Conservation (phyloP, 2,329 filamentous ascomycete species). For the Ceratocystis lukuohia region DNA sequence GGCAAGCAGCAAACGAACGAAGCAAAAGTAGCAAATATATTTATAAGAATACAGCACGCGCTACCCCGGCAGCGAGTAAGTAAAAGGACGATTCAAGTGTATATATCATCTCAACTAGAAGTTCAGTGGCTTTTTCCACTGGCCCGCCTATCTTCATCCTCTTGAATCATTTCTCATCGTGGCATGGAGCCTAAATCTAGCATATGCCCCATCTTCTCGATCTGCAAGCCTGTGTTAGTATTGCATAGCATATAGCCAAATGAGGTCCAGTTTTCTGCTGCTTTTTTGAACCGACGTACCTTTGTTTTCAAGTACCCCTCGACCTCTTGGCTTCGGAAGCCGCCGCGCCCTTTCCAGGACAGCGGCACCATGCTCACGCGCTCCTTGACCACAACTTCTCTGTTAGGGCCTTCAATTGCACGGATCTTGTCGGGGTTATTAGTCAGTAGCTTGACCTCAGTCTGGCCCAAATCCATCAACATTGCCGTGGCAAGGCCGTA, state of each 20-base stretch:
- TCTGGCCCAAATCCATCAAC: slow-evolving; percentile 69
- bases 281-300: slow-evolving; percentile 38
- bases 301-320: slow-evolving; percentile 92
- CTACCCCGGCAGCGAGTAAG: background rate
- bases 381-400: slow-evolving; percentile 78
- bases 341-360: slow-evolving; percentile 76
- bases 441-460: slow-evolving; percentile 69
- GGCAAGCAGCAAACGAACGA: background rate
- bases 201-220: slow-evolving; percentile 81
- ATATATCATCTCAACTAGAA: background rate
- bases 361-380: slow-evolving; percentile 90
- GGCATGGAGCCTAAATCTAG: slow-evolving; percentile 37
- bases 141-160: background rate
- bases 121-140: background rate
- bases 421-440: slow-evolving; percentile 97
- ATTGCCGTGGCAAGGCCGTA: slow-evolving; percentile 97
- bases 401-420: slow-evolving; percentile 80
- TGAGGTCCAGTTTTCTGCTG: background rate
- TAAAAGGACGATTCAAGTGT: background rate
- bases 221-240: slow-evolving; percentile 35
- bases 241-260: background rate
- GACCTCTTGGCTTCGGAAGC: slow-evolving; percentile 76
- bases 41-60: background rate
- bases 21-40: background rate
- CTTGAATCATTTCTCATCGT: background rate